Evolutionary conservation across 495 filamentous ascomycete species (phyloP), one percentile per base, ranked within the genome.

Genomic region (Lophiotrema nucula): DNA sequence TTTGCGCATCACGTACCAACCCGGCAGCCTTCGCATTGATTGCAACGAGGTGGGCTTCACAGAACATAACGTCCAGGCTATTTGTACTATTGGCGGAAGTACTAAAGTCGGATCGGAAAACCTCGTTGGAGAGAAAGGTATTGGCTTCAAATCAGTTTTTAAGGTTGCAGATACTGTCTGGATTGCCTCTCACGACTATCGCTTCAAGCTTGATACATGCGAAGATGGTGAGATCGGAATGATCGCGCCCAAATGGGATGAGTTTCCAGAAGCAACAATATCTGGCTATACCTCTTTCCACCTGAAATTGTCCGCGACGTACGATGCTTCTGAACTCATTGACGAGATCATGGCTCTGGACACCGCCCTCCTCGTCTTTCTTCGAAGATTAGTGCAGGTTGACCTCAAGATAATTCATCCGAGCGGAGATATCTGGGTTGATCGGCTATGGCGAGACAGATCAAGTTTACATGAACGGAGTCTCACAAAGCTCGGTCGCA

Each of bases 81-180:
- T 52, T 2, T 52, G 48, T 21, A 18, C 3, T 6, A 41, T 42
- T 13, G 15, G 35, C n/a, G 2, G 15, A 19, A 52, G 48, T 23
- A 39, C 48, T 2, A 52, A 52, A 25, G 3, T 13, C 3, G 18
- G 24, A 19, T 5, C 3, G 28, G 15, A 4, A 4, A 38, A 10
- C 13, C 26, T 21, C 19, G 26, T 52, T 52, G 48, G 48, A 6
- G 48, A 52, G 21, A 52, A 52, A 22, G 48, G 48, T 5, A 41
- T 52, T 39, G 48, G 48, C 28, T 52, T 52, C 31, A 52, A 52
- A 18, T 38, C 48, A 5, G 48, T 52, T 6, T 52, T 52, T 21
- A 38, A 52, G 21, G 48, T 22, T 23, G 15, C 31, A 2, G 22
- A 23, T 24, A 26, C 18, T n/a, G 48, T 52, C 2, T 52, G 48